A percentile compares a stretch with the other conserved stretches of the same genome.
These are phyloP conservation scores for Fusarium cicatricum DNA, from an alignment of 2,329 filamentous ascomycete genomes.

Conservation along the genomic window DNA sequence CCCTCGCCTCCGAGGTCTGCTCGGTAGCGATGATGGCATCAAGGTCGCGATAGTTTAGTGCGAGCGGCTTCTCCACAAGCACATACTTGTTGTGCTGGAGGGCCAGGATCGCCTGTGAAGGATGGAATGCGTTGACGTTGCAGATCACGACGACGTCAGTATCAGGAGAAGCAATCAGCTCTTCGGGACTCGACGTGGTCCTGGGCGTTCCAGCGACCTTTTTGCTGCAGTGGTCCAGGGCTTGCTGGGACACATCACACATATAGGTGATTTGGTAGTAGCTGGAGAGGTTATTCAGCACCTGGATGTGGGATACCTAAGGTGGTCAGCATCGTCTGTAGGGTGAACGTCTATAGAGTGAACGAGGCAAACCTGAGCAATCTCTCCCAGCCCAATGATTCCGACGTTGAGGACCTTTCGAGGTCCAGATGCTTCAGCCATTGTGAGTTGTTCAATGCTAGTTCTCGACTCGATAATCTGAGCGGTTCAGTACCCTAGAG, in stretches of 20 bases:
- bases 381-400: slow-evolving; percentile 18
- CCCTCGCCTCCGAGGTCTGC: slow-evolving; percentile 48
- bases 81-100: slow-evolving; percentile 63
- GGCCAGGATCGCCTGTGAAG: slow-evolving; percentile 58
- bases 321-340: slow-evolving; percentile 15
- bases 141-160: slow-evolving; percentile 64
- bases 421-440: not conserved
- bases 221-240: slow-evolving; percentile 39
- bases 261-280: slow-evolving; percentile 58
- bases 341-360: too few relatives aligned
- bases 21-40: slow-evolving; percentile 60
- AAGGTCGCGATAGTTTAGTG: slow-evolving; percentile 56
- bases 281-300: slow-evolving; percentile 53
- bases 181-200: slow-evolving; percentile 49
- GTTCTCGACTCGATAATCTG: too few relatives aligned
- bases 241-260: slow-evolving; percentile 57
- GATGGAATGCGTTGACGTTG: slow-evolving; percentile 63
- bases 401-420: slow-evolving; percentile 11
- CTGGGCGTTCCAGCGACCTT: slow-evolving; percentile 37
- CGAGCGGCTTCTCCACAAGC: slow-evolving; percentile 67
- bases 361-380: slow-evolving; percentile 13
- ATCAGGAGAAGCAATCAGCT: slow-evolving; percentile 52
- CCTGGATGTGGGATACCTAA: slow-evolving; percentile 64
- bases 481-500: too few relatives aligned
- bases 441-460: not conserved